Base-by-base conservation (phyloP, 192 early-diverging fungal genomes). In the Pilaira anomala region DNA sequence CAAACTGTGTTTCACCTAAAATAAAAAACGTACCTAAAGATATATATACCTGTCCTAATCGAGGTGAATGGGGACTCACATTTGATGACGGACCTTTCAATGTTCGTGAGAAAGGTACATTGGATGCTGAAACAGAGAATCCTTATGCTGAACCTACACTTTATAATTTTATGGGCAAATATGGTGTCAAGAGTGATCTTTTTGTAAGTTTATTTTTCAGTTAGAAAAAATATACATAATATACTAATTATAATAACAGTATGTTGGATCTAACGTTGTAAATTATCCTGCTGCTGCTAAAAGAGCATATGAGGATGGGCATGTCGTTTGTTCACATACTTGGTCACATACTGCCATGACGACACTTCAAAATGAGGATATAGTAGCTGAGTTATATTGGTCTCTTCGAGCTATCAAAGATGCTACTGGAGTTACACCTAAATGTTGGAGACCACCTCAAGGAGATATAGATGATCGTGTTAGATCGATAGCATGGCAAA, bases 331-430 rank as follows among this genome's bases (percentile, higher is more conserved):
- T 21, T 76, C 76, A 19, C 87, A 63, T 60, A 87, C 85, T 28
- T 86, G 85, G 85, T 75, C 80, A 6, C 85, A 87, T 49, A 24
- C 62, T 19, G 12, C 71, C 7, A 69, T 88, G 62, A 78, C 80
- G 36, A 75, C 71, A 3, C 61, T 80, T 18, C 21, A 64, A 2
- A 74, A 76, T 40, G 59, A 71, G 33, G 58, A 67, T 13, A 30
- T 87, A 28, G 76, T 85, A 29, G 78, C 80, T 29, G 85, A 88
- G 63, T 52, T 80, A 14, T 52, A 77, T 16, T 68, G 63, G 50
- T 36, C 68, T 8, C 65, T 71, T 19, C 68, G 69, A 57, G 76
- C 69, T 13, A 73, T 81, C 54, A 74, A 76, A 39, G 69, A 65
- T 16, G 74, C 70, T 26, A 78, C 74, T 19, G 79, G 79, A 1